Percentiles rank a stretch among this genome's conserved stretches.
phyloP scores from a whole-genome alignment of 1,284 basidiomycete species.

The Trichosporon coremiiforme region DNA sequence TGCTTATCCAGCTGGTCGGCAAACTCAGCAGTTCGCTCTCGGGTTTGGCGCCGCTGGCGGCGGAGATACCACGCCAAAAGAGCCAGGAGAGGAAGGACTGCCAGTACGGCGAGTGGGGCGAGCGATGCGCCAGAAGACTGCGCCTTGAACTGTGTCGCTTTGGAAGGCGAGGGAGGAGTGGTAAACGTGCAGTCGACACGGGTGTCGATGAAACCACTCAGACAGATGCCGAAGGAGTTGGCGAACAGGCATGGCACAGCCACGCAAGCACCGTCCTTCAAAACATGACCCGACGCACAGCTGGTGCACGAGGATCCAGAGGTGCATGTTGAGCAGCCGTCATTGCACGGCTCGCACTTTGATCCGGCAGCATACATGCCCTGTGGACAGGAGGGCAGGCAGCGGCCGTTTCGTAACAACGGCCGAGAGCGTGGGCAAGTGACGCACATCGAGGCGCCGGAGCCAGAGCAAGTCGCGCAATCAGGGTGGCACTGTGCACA shows the following conservation, averaged over 20 bases:
- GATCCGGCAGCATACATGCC: background rate
- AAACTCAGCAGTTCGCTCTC: conserved; percentile 7
- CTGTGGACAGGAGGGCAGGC: background rate
- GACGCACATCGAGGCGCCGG: background rate
- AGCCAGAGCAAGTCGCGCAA: background rate
- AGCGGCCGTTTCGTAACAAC: background rate
- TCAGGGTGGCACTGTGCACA: background rate
- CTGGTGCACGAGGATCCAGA: background rate
- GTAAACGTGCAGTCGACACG: background rate
- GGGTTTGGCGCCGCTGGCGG: background rate
- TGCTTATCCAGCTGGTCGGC: background rate
- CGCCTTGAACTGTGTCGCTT: background rate
- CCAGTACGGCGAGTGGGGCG: background rate
- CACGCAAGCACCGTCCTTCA: background rate
- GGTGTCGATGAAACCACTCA: background rate
- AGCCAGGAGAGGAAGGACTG: background rate
- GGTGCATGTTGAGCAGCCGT: background rate
- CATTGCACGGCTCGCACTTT: background rate
- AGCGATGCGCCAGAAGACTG: background rate
- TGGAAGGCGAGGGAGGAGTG: background rate
- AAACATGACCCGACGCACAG: background rate
- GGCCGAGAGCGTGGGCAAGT: background rate
- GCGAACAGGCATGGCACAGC: background rate
- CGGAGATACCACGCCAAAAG: background rate
- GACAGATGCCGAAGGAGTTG: background rate